Conservation (phyloP, 1,139 yeast genomes). For the Magnusiomyces suaveolens region DNA sequence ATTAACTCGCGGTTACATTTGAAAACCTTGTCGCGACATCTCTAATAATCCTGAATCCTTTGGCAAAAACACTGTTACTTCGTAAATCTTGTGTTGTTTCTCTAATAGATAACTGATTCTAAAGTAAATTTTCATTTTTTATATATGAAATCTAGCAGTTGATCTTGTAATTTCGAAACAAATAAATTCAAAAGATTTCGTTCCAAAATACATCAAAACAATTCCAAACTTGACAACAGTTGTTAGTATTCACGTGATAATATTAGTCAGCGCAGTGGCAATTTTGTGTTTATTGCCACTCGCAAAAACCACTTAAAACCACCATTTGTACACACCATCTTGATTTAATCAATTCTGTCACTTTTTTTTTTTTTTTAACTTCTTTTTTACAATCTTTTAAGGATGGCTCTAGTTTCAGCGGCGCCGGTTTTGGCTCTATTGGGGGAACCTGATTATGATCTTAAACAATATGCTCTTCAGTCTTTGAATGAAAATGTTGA, state of each 20-base stretch:
- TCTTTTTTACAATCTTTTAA: not conserved
- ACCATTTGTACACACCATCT: not conserved
- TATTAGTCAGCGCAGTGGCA: not conserved
- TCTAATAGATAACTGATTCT: too few relatives aligned
- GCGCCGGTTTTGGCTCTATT: constrained; percentile 85
- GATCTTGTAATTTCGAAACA: not conserved
- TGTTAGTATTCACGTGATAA: not conserved
- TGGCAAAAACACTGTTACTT: too few relatives aligned
- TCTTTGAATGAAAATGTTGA: constrained; percentile 77
- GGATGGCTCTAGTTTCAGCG: constrained; percentile 37
- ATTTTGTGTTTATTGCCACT: not conserved
- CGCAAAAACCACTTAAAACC: not conserved
- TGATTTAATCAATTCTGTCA: not conserved
- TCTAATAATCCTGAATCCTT: too few relatives aligned
- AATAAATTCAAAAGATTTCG: too few relatives aligned
- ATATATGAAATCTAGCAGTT: not conserved
- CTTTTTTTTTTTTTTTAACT: not conserved
- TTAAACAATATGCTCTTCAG: constrained; percentile 76
- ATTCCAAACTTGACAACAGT: too few relatives aligned
- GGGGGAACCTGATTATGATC: constrained; percentile 65
- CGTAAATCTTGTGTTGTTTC: too few relatives aligned
- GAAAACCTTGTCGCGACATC: too few relatives aligned
- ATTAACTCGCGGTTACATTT: too few relatives aligned
- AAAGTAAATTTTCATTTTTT: too few relatives aligned
- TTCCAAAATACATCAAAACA: too few relatives aligned